phyloP scores from a whole-genome alignment of 805 yeast species.

The Yamadazyma scolyti region DNA sequence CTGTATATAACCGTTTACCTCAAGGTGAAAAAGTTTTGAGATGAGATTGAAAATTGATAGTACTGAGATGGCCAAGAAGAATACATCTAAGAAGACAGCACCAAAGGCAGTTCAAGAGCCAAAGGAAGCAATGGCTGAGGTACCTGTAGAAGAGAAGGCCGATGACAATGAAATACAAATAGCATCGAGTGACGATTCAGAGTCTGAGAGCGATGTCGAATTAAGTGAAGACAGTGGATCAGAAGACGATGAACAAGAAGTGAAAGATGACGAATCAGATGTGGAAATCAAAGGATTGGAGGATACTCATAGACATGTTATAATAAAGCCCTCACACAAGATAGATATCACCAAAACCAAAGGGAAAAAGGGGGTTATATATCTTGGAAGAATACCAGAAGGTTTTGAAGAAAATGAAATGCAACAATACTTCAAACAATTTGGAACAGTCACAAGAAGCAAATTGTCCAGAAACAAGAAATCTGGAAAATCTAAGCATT shows the following conservation, averaged over 20 bases:
- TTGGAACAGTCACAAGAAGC: slow-evolving; percentile 78
- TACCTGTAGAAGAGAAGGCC: slow-evolving; percentile 9
- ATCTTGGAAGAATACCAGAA: slow-evolving; percentile 88
- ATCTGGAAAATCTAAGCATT: slow-evolving; percentile 88
- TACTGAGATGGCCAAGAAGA: slow-evolving; percentile 13
- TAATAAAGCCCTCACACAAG: slow-evolving; percentile 17
- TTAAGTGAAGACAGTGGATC: slow-evolving; percentile 14
- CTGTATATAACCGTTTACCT: no score
- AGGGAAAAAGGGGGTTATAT: slow-evolving; percentile 61
- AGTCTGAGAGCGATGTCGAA: slow-evolving; percentile 14
- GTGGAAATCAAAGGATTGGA: slow-evolving; percentile 20
- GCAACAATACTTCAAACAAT: slow-evolving; percentile 80
- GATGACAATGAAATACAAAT: slow-evolving; percentile 25
- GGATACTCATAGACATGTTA: slow-evolving; percentile 17
- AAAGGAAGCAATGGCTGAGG: slow-evolving; percentile 10
- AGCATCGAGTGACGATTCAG: slow-evolving; percentile 35
- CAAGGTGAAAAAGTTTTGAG: no score
- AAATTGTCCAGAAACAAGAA: slow-evolving; percentile 85
- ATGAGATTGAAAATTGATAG: slow-evolving; percentile 7
- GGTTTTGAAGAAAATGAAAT: slow-evolving; percentile 85
- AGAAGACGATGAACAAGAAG: slow-evolving; percentile 21
- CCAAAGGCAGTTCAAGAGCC: slow-evolving; percentile 3
- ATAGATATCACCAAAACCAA: slow-evolving; percentile 13
- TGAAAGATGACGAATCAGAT: no score
- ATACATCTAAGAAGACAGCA: slow-evolving; percentile 2